Base-by-base conservation (phyloP, 164 flowering plant species). In the Magnolia kwangsiensis region DNA sequence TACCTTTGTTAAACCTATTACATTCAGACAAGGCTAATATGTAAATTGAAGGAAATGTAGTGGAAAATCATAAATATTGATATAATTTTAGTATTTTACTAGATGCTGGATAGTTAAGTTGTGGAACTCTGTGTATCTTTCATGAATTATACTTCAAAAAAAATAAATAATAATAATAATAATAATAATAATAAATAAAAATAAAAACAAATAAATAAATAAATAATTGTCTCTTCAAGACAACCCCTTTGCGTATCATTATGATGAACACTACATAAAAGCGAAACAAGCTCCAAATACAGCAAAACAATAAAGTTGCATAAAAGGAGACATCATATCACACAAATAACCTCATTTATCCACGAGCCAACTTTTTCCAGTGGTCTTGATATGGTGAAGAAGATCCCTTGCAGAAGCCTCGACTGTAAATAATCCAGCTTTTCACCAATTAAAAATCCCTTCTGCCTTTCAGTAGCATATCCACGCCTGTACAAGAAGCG, bases 381-480 rank as follows among this genome's bases (percentile, higher is more conserved):
- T 74, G 98, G 98, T 84, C 87, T 90, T 77, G 96, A 86, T 72
- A 90, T 74, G 67, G 78, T 65, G 75, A 83, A 81, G 81, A 95
- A 91, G 37, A 89, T 74, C 77, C 76, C 75, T 76, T 86, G 95
- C 74, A 95, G 86, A 84, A 95, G 88, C 80, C 80, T 91, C 23
- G 98, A 92, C 84, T 95, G 98, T 72, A 95, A 63, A 80, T 92
- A 95, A 83, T 95, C 98, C 82, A 95, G 80, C 73, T 95, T 95
- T 79, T 92, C 98, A 82, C 72, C 98, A 86, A 93, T 76, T 63
- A 95, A 81, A 21, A 89, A 80, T 27, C 98, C 98, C 78, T 87
- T 90, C 86, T 95, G 92, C 85, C 85, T 93, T 85, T 95, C 98
- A 73, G 94, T 86, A 80, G 92, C 81, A 84, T 92, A 95, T 45